Conservation (phyloP, 345 rosid genomes). For the Syzygium grande region DNA sequence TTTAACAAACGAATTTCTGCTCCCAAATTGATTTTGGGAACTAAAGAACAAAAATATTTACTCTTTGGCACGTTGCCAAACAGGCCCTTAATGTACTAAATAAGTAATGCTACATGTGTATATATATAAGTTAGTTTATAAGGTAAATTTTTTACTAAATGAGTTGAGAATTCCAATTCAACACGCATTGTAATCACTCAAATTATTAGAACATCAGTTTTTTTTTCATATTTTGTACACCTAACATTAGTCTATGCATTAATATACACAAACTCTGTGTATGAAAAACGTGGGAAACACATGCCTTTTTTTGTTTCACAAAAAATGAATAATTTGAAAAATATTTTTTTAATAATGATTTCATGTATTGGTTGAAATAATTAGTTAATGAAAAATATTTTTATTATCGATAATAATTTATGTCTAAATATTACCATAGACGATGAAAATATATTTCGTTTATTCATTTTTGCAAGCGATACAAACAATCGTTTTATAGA, state of each 20-base stretch:
- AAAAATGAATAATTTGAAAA: not conserved
- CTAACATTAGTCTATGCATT: not conserved
- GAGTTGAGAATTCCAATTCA: not conserved
- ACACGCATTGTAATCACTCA: not conserved
- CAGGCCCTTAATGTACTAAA: no score
- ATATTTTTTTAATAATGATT: not conserved
- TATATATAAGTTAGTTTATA: not conserved
- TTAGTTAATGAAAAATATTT: not conserved
- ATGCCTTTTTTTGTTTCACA: not conserved
- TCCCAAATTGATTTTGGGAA: no score
- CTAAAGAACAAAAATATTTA: no score
- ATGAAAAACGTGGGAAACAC: not conserved
- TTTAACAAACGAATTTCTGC: no score
- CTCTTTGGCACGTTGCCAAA: no score
- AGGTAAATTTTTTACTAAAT: not conserved
- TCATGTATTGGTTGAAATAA: not conserved
- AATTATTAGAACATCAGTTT: not conserved
- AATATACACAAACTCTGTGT: not conserved
- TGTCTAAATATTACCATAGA: accelerated
- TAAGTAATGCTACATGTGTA: not conserved
- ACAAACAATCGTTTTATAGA: not conserved
- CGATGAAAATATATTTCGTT: not conserved
- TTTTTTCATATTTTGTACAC: not conserved
- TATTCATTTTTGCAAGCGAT: not conserved
- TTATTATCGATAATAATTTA: accelerated